Base-by-base conservation (phyloP, 139 green algal species). In the Chlorella sp. region DNA sequence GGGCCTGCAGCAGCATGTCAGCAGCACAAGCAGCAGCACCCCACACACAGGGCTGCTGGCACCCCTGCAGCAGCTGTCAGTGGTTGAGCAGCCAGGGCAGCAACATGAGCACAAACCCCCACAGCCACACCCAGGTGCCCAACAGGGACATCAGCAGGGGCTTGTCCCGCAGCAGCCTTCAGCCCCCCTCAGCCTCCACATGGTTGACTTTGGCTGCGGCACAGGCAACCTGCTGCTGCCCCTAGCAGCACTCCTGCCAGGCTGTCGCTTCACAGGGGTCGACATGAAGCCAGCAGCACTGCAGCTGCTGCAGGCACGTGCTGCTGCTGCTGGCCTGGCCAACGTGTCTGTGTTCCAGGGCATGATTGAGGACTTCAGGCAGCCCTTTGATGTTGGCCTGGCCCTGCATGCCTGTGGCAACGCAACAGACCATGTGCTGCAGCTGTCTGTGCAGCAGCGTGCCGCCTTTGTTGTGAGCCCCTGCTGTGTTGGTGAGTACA, bases 331-430 rank as follows among this genome's bases (percentile, higher is more conserved):
- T 4, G 77, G 79, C 0, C 67, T 94, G 26, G 24, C 49, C 35
- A 92, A 92, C 36, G 74, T 91, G 5, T 1, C 0, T 17, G 67
- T 70, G 23, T 85, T 64, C 59, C 33, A 59, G 0, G 77, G 86
- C 62, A 88, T 88, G 83, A 86, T 89, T 2, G 83, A 90, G 76
- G 29, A 62, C 3, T 87, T 67, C 50, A 22, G 55, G 4, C 20
- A 76, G 62, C 77, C 74, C 23, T 91, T 90, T 49, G 88, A 93
- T 70, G 73, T 94, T 10, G 79, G 49, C 1, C 74, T 94, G 36
- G 89, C 88, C 31, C 80, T 94, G 65, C 88, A 92, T 73, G 89
- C 85, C 1, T 93, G 88, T 70, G 88, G 89, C 59, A 91, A 92
- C 66, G 89, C 86, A 5, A 94, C 89, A 14, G 89, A 94, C 72